Evolutionary conservation across 108 stramenopile genomes (phyloP).

Genomic region (Discostella stelligeroides): DNA sequence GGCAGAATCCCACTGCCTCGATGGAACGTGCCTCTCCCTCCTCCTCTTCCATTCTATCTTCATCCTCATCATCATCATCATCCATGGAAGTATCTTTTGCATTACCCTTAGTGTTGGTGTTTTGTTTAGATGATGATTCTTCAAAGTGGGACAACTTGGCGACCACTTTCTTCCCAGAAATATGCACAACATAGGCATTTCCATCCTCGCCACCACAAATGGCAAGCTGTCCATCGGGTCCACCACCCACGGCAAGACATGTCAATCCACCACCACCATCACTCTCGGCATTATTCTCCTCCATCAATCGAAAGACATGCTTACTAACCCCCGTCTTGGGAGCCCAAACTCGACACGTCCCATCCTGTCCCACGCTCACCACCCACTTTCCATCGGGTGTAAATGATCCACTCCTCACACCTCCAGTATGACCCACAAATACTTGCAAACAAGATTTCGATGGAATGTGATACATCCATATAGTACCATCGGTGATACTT

Average conservation of each 20-base stretch:
- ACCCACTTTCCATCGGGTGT: constrained; percentile 89
- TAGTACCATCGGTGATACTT: constrained; percentile 87
- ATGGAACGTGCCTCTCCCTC: constrained; percentile 69
- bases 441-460: constrained; percentile 92
- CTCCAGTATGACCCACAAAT: constrained; percentile 94
- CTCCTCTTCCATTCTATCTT: constrained; percentile 53
- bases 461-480: constrained; percentile 97
- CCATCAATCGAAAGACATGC: constrained; percentile 79
- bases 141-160: constrained; percentile 81
- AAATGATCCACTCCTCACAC: constrained; percentile 85
- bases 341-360: constrained; percentile 92
- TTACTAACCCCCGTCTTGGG: constrained; percentile 87
- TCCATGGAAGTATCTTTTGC: not conserved
- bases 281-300: constrained; percentile 14
- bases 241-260: constrained; percentile 66
- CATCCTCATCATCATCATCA: constrained; percentile 10
- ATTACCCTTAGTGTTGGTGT: constrained; percentile 6
- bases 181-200: constrained; percentile 85
- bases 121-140: not conserved
- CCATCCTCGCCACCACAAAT: constrained; percentile 89
- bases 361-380: constrained; percentile 84
- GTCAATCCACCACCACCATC: constrained; percentile 62
- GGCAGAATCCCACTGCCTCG: constrained; percentile 90
- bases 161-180: constrained; percentile 83
- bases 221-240: constrained; percentile 56